Evolutionary conservation across 1,139 yeast genomes (phyloP).

Genomic region (Candida mesenterica): DNA sequence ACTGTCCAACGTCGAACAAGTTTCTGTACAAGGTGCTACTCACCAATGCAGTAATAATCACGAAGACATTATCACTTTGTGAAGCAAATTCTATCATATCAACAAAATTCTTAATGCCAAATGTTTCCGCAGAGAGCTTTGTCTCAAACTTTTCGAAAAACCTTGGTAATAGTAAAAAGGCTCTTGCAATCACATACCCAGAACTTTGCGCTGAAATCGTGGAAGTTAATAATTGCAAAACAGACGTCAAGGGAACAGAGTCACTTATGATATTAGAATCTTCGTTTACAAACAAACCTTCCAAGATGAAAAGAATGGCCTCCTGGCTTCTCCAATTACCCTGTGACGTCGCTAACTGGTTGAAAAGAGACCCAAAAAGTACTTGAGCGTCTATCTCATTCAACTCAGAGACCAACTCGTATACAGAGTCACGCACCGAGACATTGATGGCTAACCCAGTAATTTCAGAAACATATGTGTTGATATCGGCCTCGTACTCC

Average conservation of each 20-base stretch:
- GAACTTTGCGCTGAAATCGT: constrained; percentile 17
- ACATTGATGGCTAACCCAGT: constrained; percentile 57
- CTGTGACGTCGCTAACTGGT: constrained; percentile 11
- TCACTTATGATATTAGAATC: constrained; percentile 27
- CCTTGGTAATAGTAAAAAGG: constrained; percentile 52
- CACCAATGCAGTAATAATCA: constrained; percentile 49
- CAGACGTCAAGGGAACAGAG: constrained; percentile 19
- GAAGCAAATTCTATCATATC: constrained; percentile 32
- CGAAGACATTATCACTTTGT: constrained; percentile 22
- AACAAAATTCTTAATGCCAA: constrained; percentile 39
- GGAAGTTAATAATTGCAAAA: constrained; percentile 23
- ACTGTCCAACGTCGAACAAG: constrained; percentile 36
- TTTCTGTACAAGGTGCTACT: constrained; percentile 55
- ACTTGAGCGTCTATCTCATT: constrained; percentile 33
- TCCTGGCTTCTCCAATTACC: constrained; percentile 29
- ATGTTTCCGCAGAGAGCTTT: constrained; percentile 29
- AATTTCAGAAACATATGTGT: constrained; percentile 68
- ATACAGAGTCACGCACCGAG: constrained; percentile 52
- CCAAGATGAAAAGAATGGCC: constrained; percentile 39
- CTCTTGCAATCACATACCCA: constrained; percentile 42
- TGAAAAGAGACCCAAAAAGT: constrained; percentile 20
- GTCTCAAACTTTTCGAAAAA: constrained; percentile 52
- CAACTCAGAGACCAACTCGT: constrained; percentile 49
- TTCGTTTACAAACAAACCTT: constrained; percentile 45
- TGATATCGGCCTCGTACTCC: constrained; percentile 53